These are phyloP conservation scores for Tritrichomonas musculus DNA, from an alignment of 208 protist species.

Conservation along the genomic window DNA sequence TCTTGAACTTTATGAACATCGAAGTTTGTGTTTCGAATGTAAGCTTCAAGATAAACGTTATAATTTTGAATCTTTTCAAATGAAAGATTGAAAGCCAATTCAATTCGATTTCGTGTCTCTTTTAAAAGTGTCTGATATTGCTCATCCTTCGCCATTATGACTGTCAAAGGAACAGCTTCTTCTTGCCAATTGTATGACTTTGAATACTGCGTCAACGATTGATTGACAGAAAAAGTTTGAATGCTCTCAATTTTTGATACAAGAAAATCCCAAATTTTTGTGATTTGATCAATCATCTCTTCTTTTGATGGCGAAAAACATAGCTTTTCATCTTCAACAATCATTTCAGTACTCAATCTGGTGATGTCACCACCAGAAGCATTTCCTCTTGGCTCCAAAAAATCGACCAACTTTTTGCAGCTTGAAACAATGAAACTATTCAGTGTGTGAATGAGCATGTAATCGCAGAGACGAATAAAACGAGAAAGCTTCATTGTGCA, in stretches of 20 bases:
- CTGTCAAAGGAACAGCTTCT: neutral
- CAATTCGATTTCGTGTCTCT: neutral
- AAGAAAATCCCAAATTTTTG: neutral
- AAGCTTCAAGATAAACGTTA: neutral
- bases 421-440: neutral
- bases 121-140: neutral
- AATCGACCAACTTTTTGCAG: neutral
- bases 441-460: neutral
- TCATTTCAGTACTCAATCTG: neutral
- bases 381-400: neutral
- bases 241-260: neutral
- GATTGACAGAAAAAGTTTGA: neutral
- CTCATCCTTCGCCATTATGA: neutral
- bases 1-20: neutral
- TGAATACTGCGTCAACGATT: neutral
- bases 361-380: conserved; percentile 9
- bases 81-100: neutral
- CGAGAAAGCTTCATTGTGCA: neutral
- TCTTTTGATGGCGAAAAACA: neutral
- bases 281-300: neutral
- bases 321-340: neutral
- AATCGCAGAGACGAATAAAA: conserved; percentile 23
- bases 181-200: neutral
- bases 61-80: neutral
- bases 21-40: neutral